Evolutionary conservation across 306 rosid species (phyloP), one percentile per base, ranked within the genome.

Genomic region (Glycyrrhiza uralensis): DNA sequence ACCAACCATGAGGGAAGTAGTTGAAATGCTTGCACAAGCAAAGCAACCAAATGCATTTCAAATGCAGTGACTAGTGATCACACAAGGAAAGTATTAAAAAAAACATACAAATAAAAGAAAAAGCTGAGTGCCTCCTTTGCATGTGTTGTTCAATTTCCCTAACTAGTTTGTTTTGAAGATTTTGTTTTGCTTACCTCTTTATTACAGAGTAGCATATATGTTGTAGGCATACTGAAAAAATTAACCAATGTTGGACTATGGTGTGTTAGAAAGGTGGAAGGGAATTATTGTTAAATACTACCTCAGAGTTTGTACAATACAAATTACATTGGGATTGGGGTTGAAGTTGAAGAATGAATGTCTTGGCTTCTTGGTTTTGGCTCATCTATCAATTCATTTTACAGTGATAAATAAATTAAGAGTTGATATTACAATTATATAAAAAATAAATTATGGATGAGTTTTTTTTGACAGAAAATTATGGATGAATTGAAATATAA

Each of bases 1-100:
- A 62, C 95, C 98, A 35, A 86, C 94, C 74, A 92, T 90, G 98
- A 88, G 98, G 80, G 98, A 92, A 78, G 98, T 92, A 28, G 95
- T 92, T 63, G 92, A 92, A 64, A 92, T 92, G 95, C 91, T 92
- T 23, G 84, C 84, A 54, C 92, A 92, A 76, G 95, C 94, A 19
- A 88, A 86, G 56, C 92, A 90, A 73, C 89, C 92, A 8, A 74
- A 81, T 29, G 69, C 83, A 56, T 89, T 87, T 38, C 79, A 86
- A 60, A 76, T 83, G 86, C 81, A 81, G 66, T 88, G 80, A 82
- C n/a, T n/a, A n/a, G 56, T 87, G 80, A 79, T 23, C 1, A n/a
- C n/a, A n/a, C n/a, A 10, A 59, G 17, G 17, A 30, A 60, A 42
- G 44, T 5, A 24, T 2, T 1, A 1, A 69, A 42, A 23, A 11